Conservation (phyloP, 208 protist genomes). For the Crithidia brevicula region DNA sequence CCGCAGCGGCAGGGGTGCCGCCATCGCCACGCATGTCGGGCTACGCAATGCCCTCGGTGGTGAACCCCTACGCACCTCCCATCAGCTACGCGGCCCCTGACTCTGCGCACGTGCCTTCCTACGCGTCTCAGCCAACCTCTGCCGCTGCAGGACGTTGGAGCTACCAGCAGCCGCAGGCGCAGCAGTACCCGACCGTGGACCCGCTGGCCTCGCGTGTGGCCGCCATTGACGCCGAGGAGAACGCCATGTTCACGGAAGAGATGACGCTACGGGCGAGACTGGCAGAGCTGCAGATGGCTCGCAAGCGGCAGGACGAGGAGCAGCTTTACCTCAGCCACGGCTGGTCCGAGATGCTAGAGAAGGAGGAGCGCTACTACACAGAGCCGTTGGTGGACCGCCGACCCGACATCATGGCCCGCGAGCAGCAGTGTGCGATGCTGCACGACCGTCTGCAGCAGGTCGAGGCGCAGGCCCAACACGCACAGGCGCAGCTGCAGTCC, state of each 20-base stretch:
- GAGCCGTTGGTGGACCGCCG: conserved; percentile 57
- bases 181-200: conserved; percentile 34
- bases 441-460: conserved; percentile 48
- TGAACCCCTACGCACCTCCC: conserved; percentile 38
- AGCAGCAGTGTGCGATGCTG: conserved; percentile 55
- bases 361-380: conserved; percentile 79
- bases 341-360: conserved; percentile 67
- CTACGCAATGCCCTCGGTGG: conserved; percentile 33
- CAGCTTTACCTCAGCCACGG: conserved; percentile 61
- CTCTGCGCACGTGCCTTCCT: conserved; percentile 24
- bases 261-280: conserved; percentile 40
- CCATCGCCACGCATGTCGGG: conserved; percentile 32
- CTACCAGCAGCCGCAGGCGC: conserved; percentile 24
- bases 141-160: conserved; percentile 37
- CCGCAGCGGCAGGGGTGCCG: too few relatives aligned
- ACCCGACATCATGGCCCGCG: conserved; percentile 44
- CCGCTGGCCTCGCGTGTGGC: conserved; percentile 31
- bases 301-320: conserved; percentile 53
- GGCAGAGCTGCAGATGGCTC: conserved; percentile 43
- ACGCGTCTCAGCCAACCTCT: conserved; percentile 33
- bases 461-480: conserved; percentile 37
- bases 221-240: conserved; percentile 52
- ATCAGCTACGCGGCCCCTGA: conserved; percentile 9
- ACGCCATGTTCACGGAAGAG: conserved; percentile 50
- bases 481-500: conserved; percentile 36